Conservation (phyloP, 2,329 filamentous ascomycete species). For the Hymenoscyphus infarciens region DNA sequence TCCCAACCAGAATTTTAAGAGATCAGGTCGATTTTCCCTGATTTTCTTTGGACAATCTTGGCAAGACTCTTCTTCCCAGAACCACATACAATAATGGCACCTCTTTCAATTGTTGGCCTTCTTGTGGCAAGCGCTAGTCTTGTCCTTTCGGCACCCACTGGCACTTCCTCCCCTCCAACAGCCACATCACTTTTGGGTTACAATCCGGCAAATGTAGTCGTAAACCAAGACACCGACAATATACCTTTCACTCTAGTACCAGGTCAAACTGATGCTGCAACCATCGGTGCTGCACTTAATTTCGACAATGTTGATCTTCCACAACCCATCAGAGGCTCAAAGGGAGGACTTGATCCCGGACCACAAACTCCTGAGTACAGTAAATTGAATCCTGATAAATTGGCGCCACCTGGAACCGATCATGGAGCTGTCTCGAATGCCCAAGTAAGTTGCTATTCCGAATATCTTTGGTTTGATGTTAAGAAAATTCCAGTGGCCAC, state of each 20-base stretch:
- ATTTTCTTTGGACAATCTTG: background rate
- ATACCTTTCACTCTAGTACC: constrained; percentile 43
- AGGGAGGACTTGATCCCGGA: constrained; percentile 50
- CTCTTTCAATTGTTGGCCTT: background rate
- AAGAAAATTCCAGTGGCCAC: constrained; percentile 49
- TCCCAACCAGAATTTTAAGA: background rate
- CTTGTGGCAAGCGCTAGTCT: background rate
- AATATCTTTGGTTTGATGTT: background rate
- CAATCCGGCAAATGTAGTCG: constrained; percentile 37
- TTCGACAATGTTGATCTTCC: constrained; percentile 50
- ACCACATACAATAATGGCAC: constrained; percentile 6
- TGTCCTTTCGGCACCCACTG: constrained; percentile 24
- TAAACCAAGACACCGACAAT: constrained; percentile 35
- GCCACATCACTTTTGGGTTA: constrained; percentile 39
- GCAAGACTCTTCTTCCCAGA: background rate
- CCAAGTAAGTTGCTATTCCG: constrained; percentile 37
- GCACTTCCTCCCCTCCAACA: constrained; percentile 14
- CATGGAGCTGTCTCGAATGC: constrained; percentile 68
- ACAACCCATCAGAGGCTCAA: constrained; percentile 52
- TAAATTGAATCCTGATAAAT: constrained; percentile 66
- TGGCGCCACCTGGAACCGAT: constrained; percentile 71
- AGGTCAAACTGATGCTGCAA: constrained; percentile 48
- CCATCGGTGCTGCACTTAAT: constrained; percentile 51
- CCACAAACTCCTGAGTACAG: constrained; percentile 67
- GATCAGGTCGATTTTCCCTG: background rate